Evolutionary conservation across 225 moss, liverwort and hornwort genomes (phyloP), one percentile per base, ranked within the genome.

Genomic region (Neckera pumila): DNA sequence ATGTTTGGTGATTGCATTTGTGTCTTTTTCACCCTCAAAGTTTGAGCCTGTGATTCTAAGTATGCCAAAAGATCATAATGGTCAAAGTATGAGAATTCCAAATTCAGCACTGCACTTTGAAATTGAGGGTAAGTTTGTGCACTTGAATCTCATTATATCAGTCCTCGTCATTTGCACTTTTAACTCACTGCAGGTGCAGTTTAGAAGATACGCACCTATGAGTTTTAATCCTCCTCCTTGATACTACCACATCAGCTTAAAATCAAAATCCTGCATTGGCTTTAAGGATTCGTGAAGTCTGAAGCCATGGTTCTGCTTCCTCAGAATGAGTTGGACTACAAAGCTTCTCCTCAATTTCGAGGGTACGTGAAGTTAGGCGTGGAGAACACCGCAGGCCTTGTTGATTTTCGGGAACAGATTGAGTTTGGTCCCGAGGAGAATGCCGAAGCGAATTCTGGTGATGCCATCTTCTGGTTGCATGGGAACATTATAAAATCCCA

Each of bases 321-420:
- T 26, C 87, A 96, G 92, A 91, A 93, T 87, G 88, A 88, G 84
- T 81, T 94, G 91, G 90, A 94, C 81, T 96, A 96, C 87, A 89
- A 65, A 47, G 85, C 91, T 28, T 94, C 96, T 80, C 89, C 95
- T 33, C 94, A 94, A 70, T 95, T 95, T 90, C 93, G 95, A 91
- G 94, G 96, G 53, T 95, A 96, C 86, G 95, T 95, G 95, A 94
- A 91, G 82, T 91, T 93, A 71, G 95, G 95, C 38, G 92, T 89
- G 84, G 95, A 94, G 86, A 96, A 95, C 19, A 96, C 96, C 76
- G 94, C 92, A 25, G 96, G 95, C 23, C 84, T 93, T 31, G 81
- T 89, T 86, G 95, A 96, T 86, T 93, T 91, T 84, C 90, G 96
- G 56, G 95, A 94, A 88, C 95, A 96, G 88, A 90, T 94, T 67